phyloP scores from a whole-genome alignment of 83 land plant genomes.

The Thuja plicata region DNA sequence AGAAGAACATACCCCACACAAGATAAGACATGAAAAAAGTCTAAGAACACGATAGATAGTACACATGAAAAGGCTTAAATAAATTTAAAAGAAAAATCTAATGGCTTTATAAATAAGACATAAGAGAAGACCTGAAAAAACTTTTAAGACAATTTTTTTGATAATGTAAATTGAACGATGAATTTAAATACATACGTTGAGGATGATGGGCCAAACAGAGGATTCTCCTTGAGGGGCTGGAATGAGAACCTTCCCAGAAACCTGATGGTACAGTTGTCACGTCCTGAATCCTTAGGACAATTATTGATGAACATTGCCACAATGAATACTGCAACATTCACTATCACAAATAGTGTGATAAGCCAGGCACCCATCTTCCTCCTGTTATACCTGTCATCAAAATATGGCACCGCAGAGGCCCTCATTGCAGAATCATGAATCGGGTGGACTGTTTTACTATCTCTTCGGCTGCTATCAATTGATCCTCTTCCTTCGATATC shows the following conservation, averaged over 20 bases:
- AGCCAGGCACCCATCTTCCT: slow-evolving; percentile 42
- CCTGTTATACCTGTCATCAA: slow-evolving; percentile 9
- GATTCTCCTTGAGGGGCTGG: slow-evolving; percentile 78
- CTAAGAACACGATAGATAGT: neutral
- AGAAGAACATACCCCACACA: neutral
- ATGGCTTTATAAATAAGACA: neutral
- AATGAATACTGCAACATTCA: slow-evolving; percentile 36
- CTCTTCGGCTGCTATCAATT: neutral
- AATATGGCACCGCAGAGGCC: neutral
- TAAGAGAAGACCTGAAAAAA: neutral
- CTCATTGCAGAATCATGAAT: slow-evolving; percentile 5
- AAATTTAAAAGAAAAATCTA: neutral
- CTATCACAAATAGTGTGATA: slow-evolving; percentile 35
- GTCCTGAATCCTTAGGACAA: slow-evolving; percentile 47
- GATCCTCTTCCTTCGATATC: slow-evolving; percentile 11
- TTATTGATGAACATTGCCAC: slow-evolving; percentile 55
- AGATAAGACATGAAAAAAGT: neutral
- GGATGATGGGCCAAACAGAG: slow-evolving; percentile 87
- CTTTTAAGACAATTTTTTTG: neutral
- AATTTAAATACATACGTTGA: slow-evolving; percentile 37
- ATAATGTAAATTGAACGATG: neutral
- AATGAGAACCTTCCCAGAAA: slow-evolving; percentile 72
- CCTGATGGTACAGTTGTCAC: slow-evolving; percentile 29
- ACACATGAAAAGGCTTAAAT: neutral
- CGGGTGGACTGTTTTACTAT: neutral